Evolutionary conservation across 352 stramenopile species (phyloP), one percentile per base, ranked within the genome.

Genomic region (Phytophthora lateralis): DNA sequence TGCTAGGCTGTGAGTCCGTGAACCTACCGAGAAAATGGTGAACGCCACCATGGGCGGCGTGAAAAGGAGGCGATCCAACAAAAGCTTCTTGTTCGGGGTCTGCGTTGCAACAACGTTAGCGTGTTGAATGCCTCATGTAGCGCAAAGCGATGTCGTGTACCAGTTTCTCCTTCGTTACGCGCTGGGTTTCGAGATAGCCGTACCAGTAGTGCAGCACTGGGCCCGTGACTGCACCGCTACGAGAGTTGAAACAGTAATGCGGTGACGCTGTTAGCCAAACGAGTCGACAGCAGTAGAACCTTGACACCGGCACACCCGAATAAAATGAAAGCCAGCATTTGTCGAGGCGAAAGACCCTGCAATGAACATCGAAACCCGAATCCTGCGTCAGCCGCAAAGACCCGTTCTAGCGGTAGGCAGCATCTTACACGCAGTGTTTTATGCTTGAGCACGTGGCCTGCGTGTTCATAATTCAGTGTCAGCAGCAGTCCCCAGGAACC

Each of bases 171-270:
- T 88, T 90, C 17, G 69, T 81, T 26, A 86, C 54, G 44, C 66
- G 72, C 68, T 88, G 75, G 10, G 69, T 85, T 50, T 92, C 82
- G 5, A 92, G 78, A 45, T 83, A 81, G 15, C 69, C 55, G 34
- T 92, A 92, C 82, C 82, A 92, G 48, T 73, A 80, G 56, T 92
- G 82, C 29, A 92, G 66, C 6, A 89, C 50, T 0, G 82, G 82
- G 0, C 78, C 80, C 6, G 82, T 90, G 32, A 92, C 66, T 6
- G 66, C 35, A 37, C 75, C 78, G 2, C 82, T 91, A 37, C 12
- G 24, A 59, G 0, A 6, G 35, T 17, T 29, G 2, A 30, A 29
- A 18, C 8, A 42, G 15, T 44, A 27, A 15, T 29, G n/a, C 4
- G 24, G 0, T 39, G 7, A 20, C 26, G 26, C 26, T 18, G 15